Base-by-base conservation (phyloP, 345 rosid species). In the Syzygium aromaticum region DNA sequence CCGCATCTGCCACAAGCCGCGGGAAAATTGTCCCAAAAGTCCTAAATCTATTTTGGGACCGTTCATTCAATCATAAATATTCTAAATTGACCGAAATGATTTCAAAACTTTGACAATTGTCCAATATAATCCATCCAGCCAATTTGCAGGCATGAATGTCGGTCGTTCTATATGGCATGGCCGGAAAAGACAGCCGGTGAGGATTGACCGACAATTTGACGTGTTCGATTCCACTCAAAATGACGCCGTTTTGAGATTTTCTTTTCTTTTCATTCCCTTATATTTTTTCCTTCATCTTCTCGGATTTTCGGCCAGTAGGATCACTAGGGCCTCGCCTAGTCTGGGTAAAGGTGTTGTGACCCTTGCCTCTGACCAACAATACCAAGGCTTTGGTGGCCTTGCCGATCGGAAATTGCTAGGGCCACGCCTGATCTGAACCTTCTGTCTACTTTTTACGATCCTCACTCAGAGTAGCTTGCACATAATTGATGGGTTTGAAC, bases 211-310 rank as follows among this genome's bases (percentile, higher is more conserved):
- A 15, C 11, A 3, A 57, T 1, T 0, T 4, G 0, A 57, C 0
- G 6, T 25, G 63, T 59, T 11, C 11, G 7, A 59, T 25, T 25
- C 10, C 1, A 7, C 27, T 59, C 1, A 11, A 59, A 59, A 59
- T 0, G 0, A 25, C 11, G 0, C 5, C 3, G 0, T 59, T 27
- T 5, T 59, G 30, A 27, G 1, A n/a, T 25, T 2, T 27, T 59
- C 11, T 11, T 25, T 6, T 59, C 11, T 59, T 1, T 59, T 27
- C 16, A 25, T 59, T 27, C 5, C 28, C 11, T 59, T 27, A 25
- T 9, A 0, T 25, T 59, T 59, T 27, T 0, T 59, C 28, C 1
- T 59, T 59, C 3, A 3, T 59, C 30, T 59, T 0, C 64, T 0
- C 2, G 1, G 11, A 59, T 2, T 59, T 11, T 11, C 14, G 27